These are phyloP conservation scores for Pulveroboletus frians DNA, from an alignment of 768 basidiomycete genomes.

Conservation along the genomic window DNA sequence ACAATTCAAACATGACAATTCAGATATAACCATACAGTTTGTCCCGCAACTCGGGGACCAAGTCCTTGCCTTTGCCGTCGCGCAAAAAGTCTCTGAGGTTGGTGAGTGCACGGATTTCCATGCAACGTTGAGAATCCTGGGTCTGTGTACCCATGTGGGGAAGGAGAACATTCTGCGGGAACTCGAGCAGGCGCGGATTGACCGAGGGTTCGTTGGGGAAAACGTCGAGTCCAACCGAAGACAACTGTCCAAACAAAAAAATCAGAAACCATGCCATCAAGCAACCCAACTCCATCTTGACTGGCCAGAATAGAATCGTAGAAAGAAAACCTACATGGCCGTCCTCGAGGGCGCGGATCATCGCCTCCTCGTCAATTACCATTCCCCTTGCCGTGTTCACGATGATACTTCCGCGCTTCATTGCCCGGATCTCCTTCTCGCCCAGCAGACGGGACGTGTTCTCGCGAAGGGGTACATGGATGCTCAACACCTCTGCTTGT, in stretches of 20 bases:
- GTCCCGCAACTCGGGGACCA: conserved; percentile 51
- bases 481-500: conserved; percentile 75
- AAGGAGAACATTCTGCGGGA: conserved; percentile 77
- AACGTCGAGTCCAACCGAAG: conserved; percentile 73
- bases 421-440: conserved; percentile 65
- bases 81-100: conserved; percentile 70
- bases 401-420: conserved; percentile 75
- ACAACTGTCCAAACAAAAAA: background rate
- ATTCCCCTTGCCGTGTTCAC: conserved; percentile 91
- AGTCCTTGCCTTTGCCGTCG: conserved; percentile 57
- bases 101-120: conserved; percentile 81
- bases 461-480: conserved; percentile 75
- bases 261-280: background rate
- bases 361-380: conserved; percentile 80
- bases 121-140: conserved; percentile 70
- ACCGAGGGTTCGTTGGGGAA: conserved; percentile 81
- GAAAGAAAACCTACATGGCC: conserved; percentile 63
- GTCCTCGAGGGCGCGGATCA: conserved; percentile 80
- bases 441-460: conserved; percentile 73
- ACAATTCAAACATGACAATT: background rate
- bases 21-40: conserved; percentile 17
- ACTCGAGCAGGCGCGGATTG: conserved; percentile 73
- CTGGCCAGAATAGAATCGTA: too few species aligned
- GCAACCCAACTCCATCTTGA: too few species aligned
- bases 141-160: conserved; percentile 93